Conservation (phyloP, 2,329 filamentous ascomycete genomes). For the Venturiaceae sp. region DNA sequence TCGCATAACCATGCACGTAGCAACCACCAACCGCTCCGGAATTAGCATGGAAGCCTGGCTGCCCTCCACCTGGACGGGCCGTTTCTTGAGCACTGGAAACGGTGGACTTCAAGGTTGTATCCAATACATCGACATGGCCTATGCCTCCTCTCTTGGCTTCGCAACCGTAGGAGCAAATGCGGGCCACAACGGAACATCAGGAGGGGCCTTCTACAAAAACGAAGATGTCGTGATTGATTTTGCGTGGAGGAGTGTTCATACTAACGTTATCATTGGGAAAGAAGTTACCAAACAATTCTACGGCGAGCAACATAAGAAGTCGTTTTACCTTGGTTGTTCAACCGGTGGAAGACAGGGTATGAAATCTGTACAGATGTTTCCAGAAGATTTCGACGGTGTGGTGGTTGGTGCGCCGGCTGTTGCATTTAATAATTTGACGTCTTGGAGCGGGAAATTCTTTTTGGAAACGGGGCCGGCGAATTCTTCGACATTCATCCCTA, state of each 20-base stretch:
- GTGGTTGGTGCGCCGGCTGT: slow-evolving; percentile 19
- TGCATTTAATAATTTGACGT: slow-evolving; percentile 32
- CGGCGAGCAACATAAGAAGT: slow-evolving; percentile 28
- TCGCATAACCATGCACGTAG: slow-evolving; percentile 28
- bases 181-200: slow-evolving; percentile 33
- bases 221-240: slow-evolving; percentile 27
- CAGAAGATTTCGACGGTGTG: slow-evolving; percentile 27
- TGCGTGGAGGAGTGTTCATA: slow-evolving; percentile 22
- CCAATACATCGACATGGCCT: slow-evolving; percentile 27
- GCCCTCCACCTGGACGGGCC: slow-evolving; percentile 29
- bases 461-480: slow-evolving; percentile 25
- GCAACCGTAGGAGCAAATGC: slow-evolving; percentile 30
- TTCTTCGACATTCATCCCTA: slow-evolving; percentile 29
- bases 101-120: slow-evolving; percentile 30
- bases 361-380: slow-evolving; percentile 20
- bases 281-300: slow-evolving; percentile 30
- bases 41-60: slow-evolving; percentile 37
- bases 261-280: slow-evolving; percentile 28
- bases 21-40: slow-evolving; percentile 28
- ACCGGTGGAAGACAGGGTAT: slow-evolving; percentile 26
- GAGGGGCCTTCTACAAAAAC: slow-evolving; percentile 36
- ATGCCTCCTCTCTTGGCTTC: slow-evolving; percentile 27
- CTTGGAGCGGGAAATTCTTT: slow-evolving; percentile 34
- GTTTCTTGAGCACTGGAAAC: slow-evolving; percentile 30
- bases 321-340: slow-evolving; percentile 27